phyloP scores from a whole-genome alignment of 805 yeast genomes.

The Nakazawaea holstii region DNA sequence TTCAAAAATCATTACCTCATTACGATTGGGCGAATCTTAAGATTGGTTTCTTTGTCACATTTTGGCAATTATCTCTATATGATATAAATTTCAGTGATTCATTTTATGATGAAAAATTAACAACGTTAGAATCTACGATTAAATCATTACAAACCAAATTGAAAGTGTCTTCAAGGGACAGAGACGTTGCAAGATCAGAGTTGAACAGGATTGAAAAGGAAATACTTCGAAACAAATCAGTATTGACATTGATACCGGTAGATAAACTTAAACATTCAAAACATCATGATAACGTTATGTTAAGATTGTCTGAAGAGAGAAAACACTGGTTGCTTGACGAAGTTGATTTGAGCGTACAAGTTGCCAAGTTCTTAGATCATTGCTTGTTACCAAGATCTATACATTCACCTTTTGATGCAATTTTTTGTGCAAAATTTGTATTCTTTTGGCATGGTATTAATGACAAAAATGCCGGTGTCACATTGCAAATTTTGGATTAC shows the following conservation, averaged over 20 bases:
- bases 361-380: conserved; percentile 41
- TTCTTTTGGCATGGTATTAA: conserved; percentile 38
- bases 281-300: conserved; percentile 28
- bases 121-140: conserved; percentile 31
- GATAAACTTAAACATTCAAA: conserved; percentile 41
- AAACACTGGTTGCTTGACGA: conserved; percentile 33
- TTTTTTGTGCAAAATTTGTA: conserved; percentile 59
- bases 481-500: conserved; percentile 35
- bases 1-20: conserved; percentile 14
- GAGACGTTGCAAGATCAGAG: conserved; percentile 18
- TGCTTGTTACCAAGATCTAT: conserved; percentile 74
- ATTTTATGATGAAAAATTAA: conserved; percentile 44
- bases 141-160: conserved; percentile 32
- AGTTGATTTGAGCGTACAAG: conserved; percentile 9
- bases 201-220: conserved; percentile 21
- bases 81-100: conserved; percentile 55
- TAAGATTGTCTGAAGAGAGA: conserved; percentile 24
- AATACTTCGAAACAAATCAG: conserved; percentile 21
- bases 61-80: conserved; percentile 71
- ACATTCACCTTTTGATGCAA: conserved; percentile 80
- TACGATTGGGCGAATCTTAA: conserved; percentile 25
- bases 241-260: conserved; percentile 23
- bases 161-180: conserved; percentile 22
- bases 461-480: conserved; percentile 26
- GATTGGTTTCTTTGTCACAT: conserved; percentile 45